Evolutionary conservation across 2,329 filamentous ascomycete species (phyloP), one percentile per base, ranked within the genome.

Genomic region (Exophiala xenobiotica): DNA sequence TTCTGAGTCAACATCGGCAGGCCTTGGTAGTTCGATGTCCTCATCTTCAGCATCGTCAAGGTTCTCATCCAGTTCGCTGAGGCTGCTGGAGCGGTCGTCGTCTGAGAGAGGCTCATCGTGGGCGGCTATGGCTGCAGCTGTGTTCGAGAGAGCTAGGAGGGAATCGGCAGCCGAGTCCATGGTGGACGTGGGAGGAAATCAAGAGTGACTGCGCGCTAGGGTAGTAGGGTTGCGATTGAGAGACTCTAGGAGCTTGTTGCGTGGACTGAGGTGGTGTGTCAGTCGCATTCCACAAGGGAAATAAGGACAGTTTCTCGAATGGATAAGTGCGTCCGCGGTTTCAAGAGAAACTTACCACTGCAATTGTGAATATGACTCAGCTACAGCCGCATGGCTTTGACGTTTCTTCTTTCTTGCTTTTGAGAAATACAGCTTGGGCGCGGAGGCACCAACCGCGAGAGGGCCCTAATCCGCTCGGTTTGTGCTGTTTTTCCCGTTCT

Each of bases 61-160:
- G 56, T 88, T 85, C 64, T 95, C 88, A 65, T 91, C 90, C 50
- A 95, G 88, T 63, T 96, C 92, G 73, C 90, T 96, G 62, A 97
- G 78, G 64, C 90, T 93, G 70, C 92, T 97, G 31, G 91, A 96
- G 46, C 87, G 78, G 67, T 83, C 85, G 67, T 87, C 88, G 63
- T 85, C 83, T 61, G 70, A 67, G 54, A 71, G 61, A 46, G 65
- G 62, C 59, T 80, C 79, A 64, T 72, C 71, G 62, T 67, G 57
- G 53, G 65, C 60, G 31, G 62, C 64, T 46, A 67, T 53, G 40
- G 67, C 67, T 39, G 63, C 59, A 49, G 64, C 66, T 24, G 65
- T 64, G 54, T 67, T 54, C 63, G 65, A 63, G 63, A 68, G 60
- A 62, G 66, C 57, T 63, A 66, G 59, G 18, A 62, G 57, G 16